Conservation (phyloP, 495 filamentous ascomycete genomes). For the Hypoxylon fuscum region DNA sequence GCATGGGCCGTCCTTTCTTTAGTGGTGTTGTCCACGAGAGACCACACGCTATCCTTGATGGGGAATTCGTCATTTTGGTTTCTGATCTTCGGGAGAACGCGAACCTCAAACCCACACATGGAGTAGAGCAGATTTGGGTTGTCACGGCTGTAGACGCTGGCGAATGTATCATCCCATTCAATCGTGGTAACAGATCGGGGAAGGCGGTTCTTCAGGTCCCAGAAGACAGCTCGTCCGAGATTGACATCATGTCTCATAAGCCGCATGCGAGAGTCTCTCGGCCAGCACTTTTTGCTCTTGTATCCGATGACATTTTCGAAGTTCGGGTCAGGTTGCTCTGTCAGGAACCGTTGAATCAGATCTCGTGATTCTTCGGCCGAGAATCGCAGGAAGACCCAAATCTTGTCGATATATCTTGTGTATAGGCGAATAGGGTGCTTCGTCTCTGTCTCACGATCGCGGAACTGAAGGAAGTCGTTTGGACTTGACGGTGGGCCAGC, state of each 20-base stretch:
- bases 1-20: slow-evolving; percentile 98
- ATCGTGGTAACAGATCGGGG: slow-evolving; percentile 95
- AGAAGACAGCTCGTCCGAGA: slow-evolving; percentile 96
- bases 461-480: slow-evolving; percentile 98
- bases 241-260: slow-evolving; percentile 99
- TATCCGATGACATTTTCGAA: slow-evolving; percentile 99
- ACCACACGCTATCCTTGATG: slow-evolving; percentile 98
- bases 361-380: slow-evolving; percentile 93
- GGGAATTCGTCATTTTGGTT: slow-evolving; percentile 97
- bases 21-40: slow-evolving; percentile 91
- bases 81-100: slow-evolving; percentile 94
- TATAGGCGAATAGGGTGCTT: slow-evolving; percentile 96
- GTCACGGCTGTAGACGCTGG: slow-evolving; percentile 98
- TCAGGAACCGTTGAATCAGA: slow-evolving; percentile 96
- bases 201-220: slow-evolving; percentile 97
- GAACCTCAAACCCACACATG: slow-evolving; percentile 98
- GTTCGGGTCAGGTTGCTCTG: slow-evolving; percentile 98
- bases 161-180: slow-evolving; percentile 99
- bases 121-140: slow-evolving; percentile 98
- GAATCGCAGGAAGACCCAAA: slow-evolving; percentile 98
- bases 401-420: slow-evolving; percentile 96
- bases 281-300: slow-evolving; percentile 99
- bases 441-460: slow-evolving; percentile 87
- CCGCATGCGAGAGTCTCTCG: slow-evolving; percentile 95
- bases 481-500: slow-evolving; percentile 95